Evolutionary conservation across 768 basidiomycete genomes (phyloP).

Genomic region (Xerocomus potaroensis): DNA sequence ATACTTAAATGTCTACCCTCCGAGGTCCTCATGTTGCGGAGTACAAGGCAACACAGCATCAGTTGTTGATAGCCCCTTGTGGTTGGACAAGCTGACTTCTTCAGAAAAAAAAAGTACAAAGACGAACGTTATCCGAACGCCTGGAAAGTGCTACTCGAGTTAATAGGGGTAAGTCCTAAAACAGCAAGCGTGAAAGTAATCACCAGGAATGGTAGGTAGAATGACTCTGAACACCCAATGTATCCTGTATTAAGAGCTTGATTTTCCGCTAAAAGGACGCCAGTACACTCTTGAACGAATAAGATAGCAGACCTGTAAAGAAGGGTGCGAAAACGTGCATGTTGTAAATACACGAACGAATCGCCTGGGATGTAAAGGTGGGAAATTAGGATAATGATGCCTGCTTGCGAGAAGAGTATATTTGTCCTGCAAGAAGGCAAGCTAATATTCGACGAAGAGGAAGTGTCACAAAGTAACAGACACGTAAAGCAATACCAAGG

Average conservation of each 20-base stretch:
- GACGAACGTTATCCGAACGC: no score
- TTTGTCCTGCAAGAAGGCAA: conserved; percentile 23
- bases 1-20: conserved; percentile 15
- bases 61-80: background rate
- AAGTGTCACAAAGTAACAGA: conserved; percentile 28
- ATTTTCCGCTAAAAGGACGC: conserved; percentile 3
- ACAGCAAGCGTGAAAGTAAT: conserved; percentile 27
- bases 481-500: conserved; percentile 24
- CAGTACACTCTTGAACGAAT: conserved; percentile 16
- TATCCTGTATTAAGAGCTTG: background rate
- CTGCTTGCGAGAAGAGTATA: conserved; percentile 18
- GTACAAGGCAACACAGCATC: conserved; percentile 17
- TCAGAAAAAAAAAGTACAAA: conserved; percentile 25
- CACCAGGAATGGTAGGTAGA: conserved; percentile 26
- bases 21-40: background rate
- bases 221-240: conserved; percentile 3
- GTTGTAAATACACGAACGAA: conserved; percentile 1
- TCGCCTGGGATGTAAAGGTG: background rate
- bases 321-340: conserved; percentile 10
- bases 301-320: conserved; percentile 4
- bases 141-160: no score
- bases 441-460: conserved; percentile 24
- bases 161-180: conserved; percentile 20
- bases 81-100: conserved; percentile 20
- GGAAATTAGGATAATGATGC: conserved; percentile 13